phyloP scores from a whole-genome alignment of 371 early-diverging fungal species.

The Mucor lusitanicus region DNA sequence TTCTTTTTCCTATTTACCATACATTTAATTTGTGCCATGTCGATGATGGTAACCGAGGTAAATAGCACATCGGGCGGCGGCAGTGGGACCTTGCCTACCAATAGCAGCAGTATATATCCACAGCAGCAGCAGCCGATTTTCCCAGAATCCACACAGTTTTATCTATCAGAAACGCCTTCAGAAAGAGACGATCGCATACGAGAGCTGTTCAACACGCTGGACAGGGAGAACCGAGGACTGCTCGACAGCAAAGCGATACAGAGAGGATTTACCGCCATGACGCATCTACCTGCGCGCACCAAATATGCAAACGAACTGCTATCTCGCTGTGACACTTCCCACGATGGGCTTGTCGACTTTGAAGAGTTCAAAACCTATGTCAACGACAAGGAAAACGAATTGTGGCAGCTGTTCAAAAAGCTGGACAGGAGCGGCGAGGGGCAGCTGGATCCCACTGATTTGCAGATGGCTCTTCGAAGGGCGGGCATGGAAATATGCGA shows the following conservation, averaged over 20 bases:
- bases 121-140: not conserved
- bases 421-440: constrained; percentile 62
- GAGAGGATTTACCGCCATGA: constrained; percentile 46
- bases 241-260: constrained; percentile 41
- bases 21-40: not conserved
- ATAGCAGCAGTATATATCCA: not conserved
- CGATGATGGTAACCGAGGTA: not conserved
- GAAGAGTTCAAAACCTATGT: constrained; percentile 69
- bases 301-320: constrained; percentile 58
- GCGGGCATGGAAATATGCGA: constrained; percentile 64
- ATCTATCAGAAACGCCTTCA: constrained; percentile 40
- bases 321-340: constrained; percentile 51
- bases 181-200: constrained; percentile 45
- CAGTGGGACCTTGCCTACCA: not conserved
- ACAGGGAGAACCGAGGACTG: constrained; percentile 32
- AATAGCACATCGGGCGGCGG: not conserved
- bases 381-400: constrained; percentile 59
- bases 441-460: constrained; percentile 55
- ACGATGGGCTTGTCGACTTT: constrained; percentile 59
- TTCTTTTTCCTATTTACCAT: not conserved
- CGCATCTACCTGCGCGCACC: constrained; percentile 40
- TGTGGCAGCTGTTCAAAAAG: constrained; percentile 64
- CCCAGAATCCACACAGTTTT: constrained; percentile 33
- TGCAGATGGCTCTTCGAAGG: constrained; percentile 46
- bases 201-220: constrained; percentile 45